Conservation (phyloP, 2,329 filamentous ascomycete genomes). For the Ophiostoma novo-ulmi region DNA sequence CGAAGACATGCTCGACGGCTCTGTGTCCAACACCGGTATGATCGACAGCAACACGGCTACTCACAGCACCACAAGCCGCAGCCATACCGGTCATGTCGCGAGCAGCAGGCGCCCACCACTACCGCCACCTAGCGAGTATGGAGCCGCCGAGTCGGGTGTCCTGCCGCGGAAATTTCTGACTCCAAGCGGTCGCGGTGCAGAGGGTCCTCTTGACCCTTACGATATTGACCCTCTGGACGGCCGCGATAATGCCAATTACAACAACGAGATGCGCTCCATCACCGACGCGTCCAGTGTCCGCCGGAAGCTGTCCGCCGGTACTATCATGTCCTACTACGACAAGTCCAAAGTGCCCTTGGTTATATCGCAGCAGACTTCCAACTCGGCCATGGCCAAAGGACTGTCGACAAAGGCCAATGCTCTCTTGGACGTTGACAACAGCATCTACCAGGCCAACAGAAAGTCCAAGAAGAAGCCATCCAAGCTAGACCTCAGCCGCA, state of each 20-base stretch:
- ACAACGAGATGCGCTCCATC: conserved; percentile 29
- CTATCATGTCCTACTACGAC: conserved; percentile 55
- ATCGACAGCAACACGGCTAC: background rate
- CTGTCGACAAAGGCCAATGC: conserved; percentile 44
- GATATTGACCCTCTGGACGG: background rate
- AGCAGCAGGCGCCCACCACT: background rate
- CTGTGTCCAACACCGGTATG: background rate
- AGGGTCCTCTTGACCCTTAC: background rate
- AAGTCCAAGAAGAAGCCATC: conserved; percentile 44
- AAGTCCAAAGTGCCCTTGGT: conserved; percentile 51
- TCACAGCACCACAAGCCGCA: background rate
- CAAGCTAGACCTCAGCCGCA: conserved; percentile 45
- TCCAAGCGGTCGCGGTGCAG: conserved; percentile 5
- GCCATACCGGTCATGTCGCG: background rate
- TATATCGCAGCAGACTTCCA: conserved; percentile 56
- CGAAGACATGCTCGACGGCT: conserved; percentile 25
- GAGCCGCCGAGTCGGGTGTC: conserved; percentile 46
- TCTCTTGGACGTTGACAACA: conserved; percentile 43
- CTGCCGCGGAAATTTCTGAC: conserved; percentile 33
- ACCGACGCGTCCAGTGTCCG: conserved; percentile 44
- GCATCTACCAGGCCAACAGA: conserved; percentile 27
- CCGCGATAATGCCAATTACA: conserved; percentile 28
- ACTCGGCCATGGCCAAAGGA: conserved; percentile 54
- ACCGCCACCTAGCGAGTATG: conserved; percentile 34
- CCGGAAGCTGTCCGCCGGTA: conserved; percentile 47